A percentile compares a stretch with the other conserved stretches of the same genome.
Conservation (phyloP, 1,284 basidiomycete genomes). For the Irpex rosettiformis region DNA sequence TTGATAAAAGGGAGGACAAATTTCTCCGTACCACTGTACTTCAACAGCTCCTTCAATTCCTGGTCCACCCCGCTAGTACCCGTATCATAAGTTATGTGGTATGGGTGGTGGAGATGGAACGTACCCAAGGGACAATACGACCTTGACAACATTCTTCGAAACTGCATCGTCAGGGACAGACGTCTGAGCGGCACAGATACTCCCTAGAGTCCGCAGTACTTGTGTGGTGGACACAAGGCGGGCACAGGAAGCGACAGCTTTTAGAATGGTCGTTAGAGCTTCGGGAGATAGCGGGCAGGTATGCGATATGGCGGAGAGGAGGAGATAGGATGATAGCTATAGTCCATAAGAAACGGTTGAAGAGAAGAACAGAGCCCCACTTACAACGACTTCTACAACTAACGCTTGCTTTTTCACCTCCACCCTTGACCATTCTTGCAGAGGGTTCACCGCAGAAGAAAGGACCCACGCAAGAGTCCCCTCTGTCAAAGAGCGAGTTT, state of each 20-base stretch:
- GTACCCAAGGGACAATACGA: conserved; percentile 43
- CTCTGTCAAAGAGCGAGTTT: conserved; percentile 54
- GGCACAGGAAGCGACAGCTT: conserved; percentile 51
- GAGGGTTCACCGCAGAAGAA: conserved; percentile 56
- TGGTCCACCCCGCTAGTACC: conserved; percentile 43
- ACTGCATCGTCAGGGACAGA: conserved; percentile 29
- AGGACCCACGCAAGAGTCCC: conserved; percentile 59
- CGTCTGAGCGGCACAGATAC: conserved; percentile 57
- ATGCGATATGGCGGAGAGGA: conserved; percentile 65
- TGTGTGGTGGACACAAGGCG: conserved; percentile 46
- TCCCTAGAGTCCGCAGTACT: conserved; percentile 53
- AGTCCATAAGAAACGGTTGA: background rate
- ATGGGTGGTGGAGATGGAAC: conserved; percentile 21
- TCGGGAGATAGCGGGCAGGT: conserved; percentile 53
- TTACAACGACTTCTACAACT: conserved; percentile 51
- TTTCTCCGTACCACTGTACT: conserved; percentile 55
- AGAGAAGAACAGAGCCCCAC: conserved; percentile 22
- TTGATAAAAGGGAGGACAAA: conserved; percentile 53
- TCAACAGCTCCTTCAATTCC: conserved; percentile 40
- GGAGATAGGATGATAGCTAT: conserved; percentile 71
- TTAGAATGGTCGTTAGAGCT: conserved; percentile 57
- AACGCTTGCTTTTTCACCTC: conserved; percentile 19
- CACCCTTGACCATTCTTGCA: conserved; percentile 35
- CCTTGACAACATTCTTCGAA: conserved; percentile 38
- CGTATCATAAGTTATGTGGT: conserved; percentile 1